Evolutionary conservation across 352 stramenopile species (phyloP).

Genomic region (Saprolegnia diclina): DNA sequence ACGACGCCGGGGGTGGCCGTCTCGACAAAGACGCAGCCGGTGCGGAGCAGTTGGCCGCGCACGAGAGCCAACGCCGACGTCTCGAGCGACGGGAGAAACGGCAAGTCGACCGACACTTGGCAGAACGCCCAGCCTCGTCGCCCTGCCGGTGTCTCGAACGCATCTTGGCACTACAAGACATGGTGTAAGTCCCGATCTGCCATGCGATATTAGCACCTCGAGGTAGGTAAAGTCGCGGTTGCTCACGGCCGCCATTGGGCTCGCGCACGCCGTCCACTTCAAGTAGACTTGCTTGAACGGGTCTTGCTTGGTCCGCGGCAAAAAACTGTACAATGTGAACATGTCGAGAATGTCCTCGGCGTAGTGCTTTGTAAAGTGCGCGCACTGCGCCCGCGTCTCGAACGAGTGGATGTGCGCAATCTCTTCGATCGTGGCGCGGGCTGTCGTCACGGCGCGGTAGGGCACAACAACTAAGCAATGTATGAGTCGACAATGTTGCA

Average conservation of each 20-base stretch:
- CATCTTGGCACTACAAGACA: constrained; percentile 18
- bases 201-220: constrained; percentile 36
- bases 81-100: neutral
- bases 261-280: constrained; percentile 7
- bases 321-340: constrained; percentile 16
- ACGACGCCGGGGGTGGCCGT: constrained; percentile 13
- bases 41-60: constrained; percentile 3
- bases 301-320: neutral
- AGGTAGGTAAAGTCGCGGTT: constrained; percentile 22
- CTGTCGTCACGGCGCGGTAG: constrained; percentile 1
- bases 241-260: constrained; percentile 31
- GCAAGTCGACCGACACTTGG: constrained; percentile 10
- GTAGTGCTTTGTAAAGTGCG: neutral
- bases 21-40: constrained; percentile 24
- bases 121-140: constrained; percentile 14
- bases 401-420: constrained; percentile 12
- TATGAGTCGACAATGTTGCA: neutral
- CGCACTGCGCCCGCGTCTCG: constrained; percentile 6
- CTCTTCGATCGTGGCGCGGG: constrained; percentile 14
- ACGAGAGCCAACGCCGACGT: neutral
- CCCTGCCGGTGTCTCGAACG: neutral
- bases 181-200: neutral
- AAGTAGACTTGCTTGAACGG: constrained; percentile 20
- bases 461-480: neutral
- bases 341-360: constrained; percentile 5